Percentiles rank a stretch among this genome's conserved stretches.
These are phyloP conservation scores for Mycena haematopus DNA, from an alignment of 768 basidiomycete species.

Conservation along the genomic window DNA sequence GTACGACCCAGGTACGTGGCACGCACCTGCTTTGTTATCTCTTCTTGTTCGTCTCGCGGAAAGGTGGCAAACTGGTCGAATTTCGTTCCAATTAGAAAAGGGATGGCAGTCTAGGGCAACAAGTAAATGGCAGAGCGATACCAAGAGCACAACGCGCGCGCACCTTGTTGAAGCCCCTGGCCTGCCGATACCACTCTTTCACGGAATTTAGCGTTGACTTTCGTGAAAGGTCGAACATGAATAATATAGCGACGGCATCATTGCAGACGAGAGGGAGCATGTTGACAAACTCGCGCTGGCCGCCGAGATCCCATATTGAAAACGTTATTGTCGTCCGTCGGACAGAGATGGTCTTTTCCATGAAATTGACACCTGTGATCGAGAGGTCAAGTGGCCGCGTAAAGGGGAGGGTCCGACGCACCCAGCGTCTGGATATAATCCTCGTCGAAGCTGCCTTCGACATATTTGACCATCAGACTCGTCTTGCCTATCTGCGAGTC, in stretches of 20 bases:
- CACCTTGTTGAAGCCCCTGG: constrained; percentile 98
- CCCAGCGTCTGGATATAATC: constrained; percentile 99
- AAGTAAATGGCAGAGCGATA: not conserved
- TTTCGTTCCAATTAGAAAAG: constrained; percentile 98
- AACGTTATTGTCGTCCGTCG: constrained; percentile 99
- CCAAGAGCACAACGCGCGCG: not conserved
- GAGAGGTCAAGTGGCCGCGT: not conserved
- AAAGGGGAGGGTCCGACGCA: constrained; percentile 42
- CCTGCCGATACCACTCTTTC: constrained; percentile 99
- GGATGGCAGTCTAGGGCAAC: constrained; percentile 85
- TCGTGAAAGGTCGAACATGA: constrained; percentile 99
- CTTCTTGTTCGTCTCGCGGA: constrained; percentile 97
- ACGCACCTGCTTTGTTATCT: constrained; percentile 94
- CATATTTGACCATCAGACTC: constrained; percentile 99
- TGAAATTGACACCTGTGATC: constrained; percentile 90
- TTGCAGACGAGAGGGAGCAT: constrained; percentile 99
- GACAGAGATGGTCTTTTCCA: constrained; percentile 99
- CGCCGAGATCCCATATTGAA: constrained; percentile 98
- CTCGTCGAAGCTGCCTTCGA: constrained; percentile 98
- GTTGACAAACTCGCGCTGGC: constrained; percentile 98
- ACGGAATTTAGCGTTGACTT: constrained; percentile 98
- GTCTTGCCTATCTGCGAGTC: constrained; percentile 99
- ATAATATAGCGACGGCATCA: constrained; percentile 98
- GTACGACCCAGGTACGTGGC: not conserved
- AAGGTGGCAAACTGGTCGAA: constrained; percentile 97